Evolutionary conservation across 176 grass and related monocot genomes (phyloP).

Genomic region (Puccinellia tenuiflora): DNA sequence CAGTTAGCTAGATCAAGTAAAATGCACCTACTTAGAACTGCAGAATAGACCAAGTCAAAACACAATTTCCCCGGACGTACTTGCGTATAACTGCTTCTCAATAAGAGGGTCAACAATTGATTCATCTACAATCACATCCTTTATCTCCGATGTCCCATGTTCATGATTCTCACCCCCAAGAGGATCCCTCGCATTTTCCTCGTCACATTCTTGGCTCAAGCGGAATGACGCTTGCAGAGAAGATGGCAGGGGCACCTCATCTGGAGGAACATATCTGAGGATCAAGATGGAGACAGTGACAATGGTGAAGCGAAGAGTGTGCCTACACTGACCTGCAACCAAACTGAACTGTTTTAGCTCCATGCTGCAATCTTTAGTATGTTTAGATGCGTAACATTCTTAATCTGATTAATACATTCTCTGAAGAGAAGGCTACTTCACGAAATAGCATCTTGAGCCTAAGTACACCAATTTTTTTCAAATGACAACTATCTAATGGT

Average conservation of each 20-base stretch:
- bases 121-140: conserved; percentile 38
- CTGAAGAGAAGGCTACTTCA: neutral
- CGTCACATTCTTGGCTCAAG: conserved; percentile 57
- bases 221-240: conserved; percentile 72
- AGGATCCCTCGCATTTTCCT: conserved; percentile 25
- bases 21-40: conserved; percentile 3
- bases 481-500: neutral
- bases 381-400: neutral
- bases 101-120: conserved; percentile 48
- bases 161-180: conserved; percentile 17
- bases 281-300: conserved; percentile 89
- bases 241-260: conserved; percentile 78
- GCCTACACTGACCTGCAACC: conserved; percentile 75
- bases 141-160: conserved; percentile 37
- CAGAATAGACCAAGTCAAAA: neutral
- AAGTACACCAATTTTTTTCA: neutral
- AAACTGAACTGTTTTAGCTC: neutral
- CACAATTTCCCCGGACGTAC: conserved; percentile 27
- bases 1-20: neutral
- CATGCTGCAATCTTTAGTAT: neutral
- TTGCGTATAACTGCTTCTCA: conserved; percentile 49
- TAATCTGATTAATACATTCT: neutral
- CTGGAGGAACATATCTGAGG: conserved; percentile 81
- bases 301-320: conserved; percentile 78
- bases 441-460: neutral